Percentiles rank a stretch among this genome's conserved stretches.
phyloP scores from a whole-genome alignment of 1,284 basidiomycete genomes.

The Pseudozyma thailandica region DNA sequence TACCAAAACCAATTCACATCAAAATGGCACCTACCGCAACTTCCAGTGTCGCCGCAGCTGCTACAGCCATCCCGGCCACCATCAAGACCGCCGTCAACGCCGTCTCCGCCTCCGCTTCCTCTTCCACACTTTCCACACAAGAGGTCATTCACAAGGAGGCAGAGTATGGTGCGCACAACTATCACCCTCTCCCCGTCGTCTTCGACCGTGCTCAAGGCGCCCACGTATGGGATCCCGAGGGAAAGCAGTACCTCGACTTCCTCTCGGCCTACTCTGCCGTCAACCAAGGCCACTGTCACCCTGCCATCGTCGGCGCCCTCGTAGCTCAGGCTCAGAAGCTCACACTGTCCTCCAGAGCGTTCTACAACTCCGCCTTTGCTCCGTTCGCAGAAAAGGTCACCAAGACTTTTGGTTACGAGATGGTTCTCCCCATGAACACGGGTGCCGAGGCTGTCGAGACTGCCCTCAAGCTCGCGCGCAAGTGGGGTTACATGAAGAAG shows the following conservation, averaged over 20 bases:
- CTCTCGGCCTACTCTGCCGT: constrained; percentile 94
- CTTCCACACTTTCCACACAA: constrained; percentile 68
- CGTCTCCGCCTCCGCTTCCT: constrained; percentile 31
- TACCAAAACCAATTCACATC: neutral
- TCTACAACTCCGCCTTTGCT: constrained; percentile 93
- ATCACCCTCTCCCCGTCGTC: constrained; percentile 93
- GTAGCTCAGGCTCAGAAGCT: constrained; percentile 86
- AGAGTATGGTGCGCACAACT: constrained; percentile 84
- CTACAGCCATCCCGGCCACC: constrained; percentile 29
- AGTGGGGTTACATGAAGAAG: constrained; percentile 73
- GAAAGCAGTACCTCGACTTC: constrained; percentile 75
- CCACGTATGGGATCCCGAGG: constrained; percentile 96
- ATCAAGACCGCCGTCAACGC: constrained; percentile 43
- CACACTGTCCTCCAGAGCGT: constrained; percentile 93
- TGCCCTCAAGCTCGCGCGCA: constrained; percentile 71
- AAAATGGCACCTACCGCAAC: constrained; percentile 55
- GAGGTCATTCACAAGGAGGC: constrained; percentile 84
- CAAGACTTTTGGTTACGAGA: constrained; percentile 73
- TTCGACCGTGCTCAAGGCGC: constrained; percentile 90
- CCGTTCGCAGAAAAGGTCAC: constrained; percentile 88
- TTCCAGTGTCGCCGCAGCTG: constrained; percentile 20
- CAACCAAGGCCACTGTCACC: constrained; percentile 90
- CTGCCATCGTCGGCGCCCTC: constrained; percentile 83
- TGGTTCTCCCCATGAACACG: constrained; percentile 99
- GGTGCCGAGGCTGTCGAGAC: constrained; percentile 97